phyloP scores from a whole-genome alignment of 2,329 filamentous ascomycete species.

The Samsoniella hepiali region DNA sequence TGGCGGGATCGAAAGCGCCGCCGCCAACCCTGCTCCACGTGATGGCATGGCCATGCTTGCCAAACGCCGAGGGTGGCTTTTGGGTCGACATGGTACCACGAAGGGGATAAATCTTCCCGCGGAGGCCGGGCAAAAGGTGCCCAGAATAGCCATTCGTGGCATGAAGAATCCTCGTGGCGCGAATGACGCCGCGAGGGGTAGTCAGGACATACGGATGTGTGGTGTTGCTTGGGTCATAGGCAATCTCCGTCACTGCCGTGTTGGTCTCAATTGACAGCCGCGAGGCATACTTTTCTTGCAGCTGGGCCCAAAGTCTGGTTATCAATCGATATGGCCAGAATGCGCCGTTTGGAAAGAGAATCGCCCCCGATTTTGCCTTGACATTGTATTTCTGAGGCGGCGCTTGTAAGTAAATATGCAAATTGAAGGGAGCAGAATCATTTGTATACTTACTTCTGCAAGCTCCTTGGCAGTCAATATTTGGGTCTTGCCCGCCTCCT shows the following conservation, averaged over 20 bases:
- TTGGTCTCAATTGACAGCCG: constrained; percentile 36
- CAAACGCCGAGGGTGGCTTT: constrained; percentile 30
- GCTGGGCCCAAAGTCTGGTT: constrained; percentile 38
- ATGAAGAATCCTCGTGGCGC: constrained; percentile 49
- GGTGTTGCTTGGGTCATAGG: constrained; percentile 20
- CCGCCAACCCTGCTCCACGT: constrained; percentile 48
- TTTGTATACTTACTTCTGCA: background rate
- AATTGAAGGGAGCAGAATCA: background rate
- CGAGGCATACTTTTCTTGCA: constrained; percentile 23
- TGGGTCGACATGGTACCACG: constrained; percentile 49
- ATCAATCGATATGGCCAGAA: constrained; percentile 49
- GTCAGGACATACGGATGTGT: constrained; percentile 37
- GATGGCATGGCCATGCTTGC: constrained; percentile 26
- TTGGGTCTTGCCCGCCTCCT: constrained; percentile 18
- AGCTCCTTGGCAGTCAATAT: background rate
- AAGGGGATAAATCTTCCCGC: constrained; percentile 40
- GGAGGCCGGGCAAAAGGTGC: constrained; percentile 47
- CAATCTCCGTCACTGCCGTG: constrained; percentile 30
- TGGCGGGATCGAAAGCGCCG: constrained; percentile 43
- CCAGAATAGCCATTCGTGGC: constrained; percentile 53
- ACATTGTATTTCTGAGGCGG: constrained; percentile 24
- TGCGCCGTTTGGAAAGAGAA: constrained; percentile 31
- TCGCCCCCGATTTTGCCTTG: constrained; percentile 29
- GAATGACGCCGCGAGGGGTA: constrained; percentile 44
- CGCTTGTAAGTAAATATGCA: background rate